Evolutionary conservation across 2,329 filamentous ascomycete species (phyloP), one percentile per base, ranked within the genome.

Genomic region (Anthostomella pinea): DNA sequence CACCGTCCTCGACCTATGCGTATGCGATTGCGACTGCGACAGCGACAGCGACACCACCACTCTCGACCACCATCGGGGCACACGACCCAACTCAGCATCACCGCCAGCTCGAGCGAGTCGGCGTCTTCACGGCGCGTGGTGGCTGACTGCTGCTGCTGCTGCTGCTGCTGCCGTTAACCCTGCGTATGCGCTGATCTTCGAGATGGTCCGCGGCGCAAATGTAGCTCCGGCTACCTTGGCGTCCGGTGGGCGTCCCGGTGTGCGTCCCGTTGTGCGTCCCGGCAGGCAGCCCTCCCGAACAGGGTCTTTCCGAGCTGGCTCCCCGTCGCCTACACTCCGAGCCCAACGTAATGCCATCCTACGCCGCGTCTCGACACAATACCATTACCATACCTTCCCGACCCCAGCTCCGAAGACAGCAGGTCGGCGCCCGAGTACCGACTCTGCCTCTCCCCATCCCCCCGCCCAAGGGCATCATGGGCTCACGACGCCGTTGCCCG

Each of bases 341-440:
- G 27, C 49, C 3, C 46, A 33, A 10, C 41, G 38, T 35, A 19
- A 35, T 33, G 15, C 23, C 39, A 17, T 33, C 51, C 35, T 59
- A 8, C 56, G 56, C 21, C 54, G 59, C 19, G 31, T 60, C 27
- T 62, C 64, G 25, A 61, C 62, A 13, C 60, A 72, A 14, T 69
- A 81, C 48, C 81, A 83, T 57, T 93, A 91, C 64, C 85, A 90
- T 53, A 91, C 87, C 6, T 91, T 93, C 52, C 85, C 86, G 3
- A 85, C 83, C 0, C 73, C 79, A 21, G 84, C 86, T 11, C 85
- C 86, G 9, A 79, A 77, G 48, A 77, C 78, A 2, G 78, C 81
- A 3, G 77, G 79, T 36, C 56, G 52, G 33, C 57, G 55, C 28
- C 53, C 46, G 32, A 59, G 51, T 41, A 63, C 63, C 23, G 51